Base-by-base conservation (phyloP, 305 asterid genomes). In the Plantago rigida region DNA sequence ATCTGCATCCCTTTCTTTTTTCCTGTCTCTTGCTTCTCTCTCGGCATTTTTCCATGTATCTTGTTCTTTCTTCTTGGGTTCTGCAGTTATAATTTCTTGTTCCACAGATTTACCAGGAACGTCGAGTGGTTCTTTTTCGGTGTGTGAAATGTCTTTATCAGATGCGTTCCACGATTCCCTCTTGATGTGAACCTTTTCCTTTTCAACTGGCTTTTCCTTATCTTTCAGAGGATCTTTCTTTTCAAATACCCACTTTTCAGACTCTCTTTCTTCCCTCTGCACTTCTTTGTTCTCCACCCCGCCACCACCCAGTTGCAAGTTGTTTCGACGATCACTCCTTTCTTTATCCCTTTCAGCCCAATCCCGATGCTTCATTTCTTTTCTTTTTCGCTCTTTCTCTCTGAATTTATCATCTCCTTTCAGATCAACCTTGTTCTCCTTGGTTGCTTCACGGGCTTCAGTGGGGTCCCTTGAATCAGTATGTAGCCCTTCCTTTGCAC, bases 331-430 rank as follows among this genome's bases (percentile, higher is more conserved):
- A 59, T 81, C 95, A 69, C 63, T 84, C 79, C 85, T 78, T 59
- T 91, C 95, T 82, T 81, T 90, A 60, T 85, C 96, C 76, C 81
- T 81, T 54, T 89, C 97, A 53, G 84, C 89, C 95, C 90, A 86
- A 48, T 92, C 98, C 74, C 94, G 77, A 56, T 81, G 95, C 72
- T 84, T 88, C 63, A 76, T 79, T 75, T 92, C 95, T 82, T 88
- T 88, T 83, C 91, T 81, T 78, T 86, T 88, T 73, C 92, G 78
- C 60, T 88, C 99, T 77, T 76, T 92, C 44, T 89, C 95, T 74
- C 82, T 86, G 69, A 80, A 74, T 67, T 82, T 91, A 57, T 91
- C 95, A 15, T 89, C 97, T 66, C 81, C 95, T 79, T 75, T 91
- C 71, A 70, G 54, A 66, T 91, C 96, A 67, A 84, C 79, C 76